Conservation (phyloP, 495 filamentous ascomycete species). For the Aspergillus avenaceus region DNA sequence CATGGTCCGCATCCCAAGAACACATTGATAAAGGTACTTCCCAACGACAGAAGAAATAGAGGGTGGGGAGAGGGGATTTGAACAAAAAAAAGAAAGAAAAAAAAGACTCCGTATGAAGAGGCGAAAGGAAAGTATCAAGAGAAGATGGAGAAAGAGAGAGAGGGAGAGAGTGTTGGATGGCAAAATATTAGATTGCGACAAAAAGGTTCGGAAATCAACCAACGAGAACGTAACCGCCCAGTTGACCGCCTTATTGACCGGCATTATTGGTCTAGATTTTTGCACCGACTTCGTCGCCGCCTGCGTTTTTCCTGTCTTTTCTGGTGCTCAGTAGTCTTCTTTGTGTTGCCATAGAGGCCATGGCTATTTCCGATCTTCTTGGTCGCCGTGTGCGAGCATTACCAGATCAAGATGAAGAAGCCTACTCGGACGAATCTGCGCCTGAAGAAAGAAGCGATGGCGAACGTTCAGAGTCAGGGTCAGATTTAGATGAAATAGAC, state of each 20-base stretch:
- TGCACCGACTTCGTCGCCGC: slow-evolving; percentile 13
- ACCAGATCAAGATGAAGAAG: slow-evolving; percentile 53
- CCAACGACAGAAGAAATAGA: too few relatives aligned
- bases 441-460: slow-evolving; percentile 21
- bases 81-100: neutral
- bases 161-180: neutral
- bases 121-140: neutral
- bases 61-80: too few relatives aligned
- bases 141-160: slow-evolving; percentile 1
- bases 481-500: slow-evolving; percentile 18
- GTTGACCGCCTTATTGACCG: slow-evolving; percentile 10
- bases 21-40: too few relatives aligned
- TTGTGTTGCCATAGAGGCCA: slow-evolving; percentile 16
- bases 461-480: slow-evolving; percentile 17
- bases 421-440: slow-evolving; percentile 26
- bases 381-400: slow-evolving; percentile 58
- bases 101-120: neutral
- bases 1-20: neutral
- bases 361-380: slow-evolving; percentile 47
- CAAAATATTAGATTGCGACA: slow-evolving; percentile 7
- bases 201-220: slow-evolving; percentile 5
- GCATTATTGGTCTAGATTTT: slow-evolving; percentile 16
- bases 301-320: neutral
- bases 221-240: neutral
- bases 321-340: too few relatives aligned